Evolutionary conservation across 2,329 filamentous ascomycete genomes (phyloP).

Genomic region (Alternaria dauci): DNA sequence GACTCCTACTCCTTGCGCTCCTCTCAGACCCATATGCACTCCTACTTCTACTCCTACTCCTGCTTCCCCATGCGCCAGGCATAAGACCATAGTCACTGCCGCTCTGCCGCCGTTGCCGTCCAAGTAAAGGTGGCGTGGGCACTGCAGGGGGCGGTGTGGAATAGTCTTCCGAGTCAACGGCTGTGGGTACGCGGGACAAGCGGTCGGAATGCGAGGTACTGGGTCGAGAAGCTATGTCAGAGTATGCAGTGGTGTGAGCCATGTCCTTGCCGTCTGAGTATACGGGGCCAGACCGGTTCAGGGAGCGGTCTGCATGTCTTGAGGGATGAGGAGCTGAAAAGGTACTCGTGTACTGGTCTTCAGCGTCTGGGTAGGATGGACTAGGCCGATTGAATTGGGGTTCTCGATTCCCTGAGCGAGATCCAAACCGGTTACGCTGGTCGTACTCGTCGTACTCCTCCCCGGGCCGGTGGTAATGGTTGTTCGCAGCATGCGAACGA

Average conservation of each 20-base stretch:
- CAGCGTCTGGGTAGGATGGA: neutral
- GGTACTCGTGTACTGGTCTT: neutral
- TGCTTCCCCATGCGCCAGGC: neutral
- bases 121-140: neutral
- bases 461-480: neutral
- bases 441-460: neutral
- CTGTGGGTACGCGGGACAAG: slow-evolving; percentile 1
- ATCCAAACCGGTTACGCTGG: neutral
- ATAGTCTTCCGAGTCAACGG: slow-evolving; percentile 1
- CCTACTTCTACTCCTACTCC: neutral
- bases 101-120: neutral
- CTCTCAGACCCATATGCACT: neutral
- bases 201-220: slow-evolving; percentile 1
- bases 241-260: neutral
- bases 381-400: neutral
- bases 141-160: neutral
- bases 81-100: neutral
- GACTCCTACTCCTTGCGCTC: neutral
- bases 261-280: neutral
- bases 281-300: neutral
- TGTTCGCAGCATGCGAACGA: neutral
- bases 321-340: neutral
- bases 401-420: neutral
- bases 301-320: neutral
- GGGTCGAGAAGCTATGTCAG: slow-evolving; percentile 12